Evolutionary conservation across 768 basidiomycete species (phyloP).

Genomic region (Lanmaoa pseudosensibilis): DNA sequence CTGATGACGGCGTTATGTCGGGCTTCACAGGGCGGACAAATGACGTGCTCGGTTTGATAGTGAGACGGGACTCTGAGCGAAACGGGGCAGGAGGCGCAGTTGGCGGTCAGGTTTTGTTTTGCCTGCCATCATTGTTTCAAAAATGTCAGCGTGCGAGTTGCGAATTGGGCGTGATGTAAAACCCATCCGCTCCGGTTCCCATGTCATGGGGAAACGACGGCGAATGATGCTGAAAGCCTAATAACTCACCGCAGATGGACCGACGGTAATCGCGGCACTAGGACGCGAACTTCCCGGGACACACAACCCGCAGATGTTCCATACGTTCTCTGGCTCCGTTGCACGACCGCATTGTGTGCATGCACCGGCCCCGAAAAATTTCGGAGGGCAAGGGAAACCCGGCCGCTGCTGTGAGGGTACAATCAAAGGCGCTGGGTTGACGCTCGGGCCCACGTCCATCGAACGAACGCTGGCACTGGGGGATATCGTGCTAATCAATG

Average conservation of each 20-base stretch:
- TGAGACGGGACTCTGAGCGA: neutral
- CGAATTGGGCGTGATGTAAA: neutral
- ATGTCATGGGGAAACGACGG: neutral
- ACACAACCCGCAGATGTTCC: neutral
- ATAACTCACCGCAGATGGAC: neutral
- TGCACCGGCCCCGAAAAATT: no score
- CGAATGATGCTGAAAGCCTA: neutral
- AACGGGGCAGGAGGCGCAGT: conserved; percentile 8
- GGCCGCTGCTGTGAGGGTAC: neutral
- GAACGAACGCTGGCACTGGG: neutral
- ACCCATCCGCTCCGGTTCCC: neutral
- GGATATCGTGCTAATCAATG: neutral
- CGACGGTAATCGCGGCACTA: neutral
- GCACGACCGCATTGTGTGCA: neutral
- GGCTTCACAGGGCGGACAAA: conserved; percentile 16
- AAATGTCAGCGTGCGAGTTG: neutral
- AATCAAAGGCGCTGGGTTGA: neutral
- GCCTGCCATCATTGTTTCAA: neutral
- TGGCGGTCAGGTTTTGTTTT: neutral
- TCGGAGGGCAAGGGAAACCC: neutral
- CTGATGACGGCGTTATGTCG: neutral
- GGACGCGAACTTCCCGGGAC: neutral
- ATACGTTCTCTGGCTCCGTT: neutral
- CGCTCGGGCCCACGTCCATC: neutral
- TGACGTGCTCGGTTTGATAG: neutral